Conservation (phyloP, 2,329 filamentous ascomycete species). For the Penicillium glabrum region DNA sequence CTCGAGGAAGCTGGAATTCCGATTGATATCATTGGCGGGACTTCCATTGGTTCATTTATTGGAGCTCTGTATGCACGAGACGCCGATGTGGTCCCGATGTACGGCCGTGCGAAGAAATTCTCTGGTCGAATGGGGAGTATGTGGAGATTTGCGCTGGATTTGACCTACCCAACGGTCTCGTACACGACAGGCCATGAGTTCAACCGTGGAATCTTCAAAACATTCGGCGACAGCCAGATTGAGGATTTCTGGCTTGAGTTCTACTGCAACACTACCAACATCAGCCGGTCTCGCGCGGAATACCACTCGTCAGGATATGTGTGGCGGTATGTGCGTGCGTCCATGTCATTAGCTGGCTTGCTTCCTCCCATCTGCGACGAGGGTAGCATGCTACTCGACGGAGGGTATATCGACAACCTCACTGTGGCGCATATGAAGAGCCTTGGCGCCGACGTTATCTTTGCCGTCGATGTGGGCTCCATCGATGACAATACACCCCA, state of each 20-base stretch:
- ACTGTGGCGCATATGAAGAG: slow-evolving; percentile 97
- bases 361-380: slow-evolving; percentile 94
- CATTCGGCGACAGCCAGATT: slow-evolving; percentile 93
- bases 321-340: slow-evolving; percentile 94
- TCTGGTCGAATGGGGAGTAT: slow-evolving; percentile 98
- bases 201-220: slow-evolving; percentile 98
- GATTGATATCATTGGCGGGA: slow-evolving; percentile 92
- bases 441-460: slow-evolving; percentile 88
- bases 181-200: slow-evolving; percentile 99
- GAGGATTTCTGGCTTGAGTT: slow-evolving; percentile 99
- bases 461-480: slow-evolving; percentile 91
- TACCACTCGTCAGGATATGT: slow-evolving; percentile 96
- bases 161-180: slow-evolving; percentile 93
- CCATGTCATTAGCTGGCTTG: slow-evolving; percentile 92
- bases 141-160: slow-evolving; percentile 94
- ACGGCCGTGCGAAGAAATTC: slow-evolving; percentile 95
- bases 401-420: slow-evolving; percentile 95
- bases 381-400: slow-evolving; percentile 93
- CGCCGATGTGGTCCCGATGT: slow-evolving; percentile 95
- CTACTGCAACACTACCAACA: slow-evolving; percentile 99
- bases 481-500: slow-evolving; percentile 92
- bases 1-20: slow-evolving; percentile 96
- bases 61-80: slow-evolving; percentile 94
- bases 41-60: slow-evolving; percentile 94
- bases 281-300: slow-evolving; percentile 87